Base-by-base conservation (phyloP, 306 rosid genomes). In the Sesbania bispinosa region DNA sequence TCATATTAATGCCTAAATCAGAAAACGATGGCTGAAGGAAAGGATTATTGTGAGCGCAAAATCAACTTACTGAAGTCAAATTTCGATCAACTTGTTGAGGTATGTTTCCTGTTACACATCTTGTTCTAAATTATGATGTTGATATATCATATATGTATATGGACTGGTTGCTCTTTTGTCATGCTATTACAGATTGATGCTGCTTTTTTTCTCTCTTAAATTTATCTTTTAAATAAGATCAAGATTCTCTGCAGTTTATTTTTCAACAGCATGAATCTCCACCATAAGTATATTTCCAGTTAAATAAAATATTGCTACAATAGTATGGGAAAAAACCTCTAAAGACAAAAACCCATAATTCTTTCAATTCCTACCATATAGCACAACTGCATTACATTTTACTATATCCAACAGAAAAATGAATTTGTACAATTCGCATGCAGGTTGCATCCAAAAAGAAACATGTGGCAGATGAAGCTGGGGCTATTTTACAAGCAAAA, bases 1-100 rank as follows among this genome's bases (percentile, higher is more conserved):
- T n/a, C n/a, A n/a, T n/a, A n/a, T n/a, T 65, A 3, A 46, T 66
- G 45, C 2, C 4, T 0, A 46, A 45, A 27, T 24, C 82, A 91
- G 97, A 94, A 94, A 80, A 87, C 94, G 26, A 86, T 89, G 95
- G 78, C 71, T 5, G 93, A 89, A 79, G 99, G 96, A 27, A 88
- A 91, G 59, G 93, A 94, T 57, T 94, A 94, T 58, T 94, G 99
- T 62, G 89, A 89, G 4, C 89, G 97, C 13, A 94, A 94, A 82
- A 94, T 89, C 88, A 86, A 58, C 77, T 77, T 94, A 75, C 91
- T 94, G 64, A 91, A 84, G 63, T 91, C 99, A 0, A 94, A 94
- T 82, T 94, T 89, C 11, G 97, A 94, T 63, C 99, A 94, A 72
- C 97, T 94, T 67, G 30, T 91, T n/a, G 96, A 94, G 88, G 99